Percentiles rank a stretch among this genome's conserved stretches.
Evolutionary conservation across 2,329 filamentous ascomycete genomes (phyloP).

Genomic region (Ascochyta clinopodiicola): DNA sequence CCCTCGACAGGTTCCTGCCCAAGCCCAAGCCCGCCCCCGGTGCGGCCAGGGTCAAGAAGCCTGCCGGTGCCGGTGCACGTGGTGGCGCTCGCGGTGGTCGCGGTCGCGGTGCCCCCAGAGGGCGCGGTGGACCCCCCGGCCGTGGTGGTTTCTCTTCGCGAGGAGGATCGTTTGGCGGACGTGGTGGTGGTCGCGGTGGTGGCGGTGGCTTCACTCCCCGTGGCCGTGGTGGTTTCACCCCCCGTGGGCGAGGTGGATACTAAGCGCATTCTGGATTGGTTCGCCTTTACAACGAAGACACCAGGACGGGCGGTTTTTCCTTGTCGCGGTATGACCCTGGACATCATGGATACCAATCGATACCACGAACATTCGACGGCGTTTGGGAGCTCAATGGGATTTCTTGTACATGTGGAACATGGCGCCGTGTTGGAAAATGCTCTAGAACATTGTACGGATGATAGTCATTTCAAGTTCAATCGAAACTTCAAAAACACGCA

Average conservation of each 20-base stretch:
- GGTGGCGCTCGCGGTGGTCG: constrained; percentile 59
- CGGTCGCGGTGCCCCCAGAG: constrained; percentile 61
- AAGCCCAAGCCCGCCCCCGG: constrained; percentile 82
- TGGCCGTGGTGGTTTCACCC: constrained; percentile 32
- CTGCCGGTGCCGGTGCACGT: constrained; percentile 63
- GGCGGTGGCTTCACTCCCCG: constrained; percentile 43
- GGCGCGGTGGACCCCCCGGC: constrained; percentile 50
- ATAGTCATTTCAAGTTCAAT: constrained; percentile 21
- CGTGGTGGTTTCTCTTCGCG: constrained; percentile 47
- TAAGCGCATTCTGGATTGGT: constrained; percentile 24
- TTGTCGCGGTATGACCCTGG: constrained; percentile 27
- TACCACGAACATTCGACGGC: constrained; percentile 44
- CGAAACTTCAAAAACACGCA: constrained; percentile 14
- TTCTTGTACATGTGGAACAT: constrained; percentile 34
- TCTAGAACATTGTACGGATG: constrained; percentile 17
- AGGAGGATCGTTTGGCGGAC: constrained; percentile 53
- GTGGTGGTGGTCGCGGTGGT: constrained; percentile 30
- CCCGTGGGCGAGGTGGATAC: constrained; percentile 43
- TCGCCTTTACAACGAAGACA: constrained; percentile 15
- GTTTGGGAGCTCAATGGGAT: constrained; percentile 40
- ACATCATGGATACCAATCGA: constrained; percentile 36
- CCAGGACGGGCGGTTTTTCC: constrained; percentile 22
- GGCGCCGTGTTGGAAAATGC: constrained; percentile 31
- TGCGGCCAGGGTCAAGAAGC: constrained; percentile 72
- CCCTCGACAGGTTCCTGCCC: constrained; percentile 92